Percentiles rank a stretch among this genome's conserved stretches.
phyloP scores from a whole-genome alignment of 257 asterid species.

The Oldenlandia corymbosa region DNA sequence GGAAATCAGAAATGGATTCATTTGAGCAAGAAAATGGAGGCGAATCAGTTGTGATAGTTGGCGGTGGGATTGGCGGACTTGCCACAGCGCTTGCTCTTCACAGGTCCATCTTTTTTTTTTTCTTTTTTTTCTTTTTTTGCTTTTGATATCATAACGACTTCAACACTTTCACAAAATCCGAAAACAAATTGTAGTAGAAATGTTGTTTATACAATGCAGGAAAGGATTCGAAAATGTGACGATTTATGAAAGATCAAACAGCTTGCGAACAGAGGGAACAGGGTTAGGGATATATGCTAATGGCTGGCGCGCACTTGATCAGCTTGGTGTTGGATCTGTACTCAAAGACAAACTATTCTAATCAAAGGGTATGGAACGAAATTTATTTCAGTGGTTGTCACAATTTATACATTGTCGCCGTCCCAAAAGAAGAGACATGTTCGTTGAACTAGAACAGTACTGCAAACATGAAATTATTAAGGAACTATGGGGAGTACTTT shows the following conservation, averaged over 20 bases:
- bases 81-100: slow-evolving; percentile 39
- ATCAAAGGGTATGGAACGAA: slow-evolving; percentile 12
- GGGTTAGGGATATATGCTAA: slow-evolving; percentile 24
- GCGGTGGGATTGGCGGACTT: slow-evolving; percentile 37
- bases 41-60: slow-evolving; percentile 27
- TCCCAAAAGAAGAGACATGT: too few relatives aligned
- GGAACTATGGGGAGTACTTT: too few relatives aligned
- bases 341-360: slow-evolving; percentile 23
- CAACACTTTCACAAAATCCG: neutral
- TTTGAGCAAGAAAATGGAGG: slow-evolving; percentile 10
- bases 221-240: slow-evolving; percentile 25
- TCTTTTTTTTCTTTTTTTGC: neutral
- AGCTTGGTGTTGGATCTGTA: slow-evolving; percentile 29
- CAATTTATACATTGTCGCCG: too few relatives aligned
- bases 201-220: slow-evolving; percentile 4
- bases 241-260: slow-evolving; percentile 27
- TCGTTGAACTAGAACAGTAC: too few relatives aligned
- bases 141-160: too few relatives aligned
- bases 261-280: slow-evolving; percentile 24
- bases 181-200: too few relatives aligned
- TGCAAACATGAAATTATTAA: too few relatives aligned
- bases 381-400: neutral
- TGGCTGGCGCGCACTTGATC: slow-evolving; percentile 41
- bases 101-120: slow-evolving; percentile 13
- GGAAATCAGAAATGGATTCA: neutral